Evolutionary conservation across 2,329 filamentous ascomycete genomes (phyloP).

Genomic region (Coleophoma eucalyptorum): DNA sequence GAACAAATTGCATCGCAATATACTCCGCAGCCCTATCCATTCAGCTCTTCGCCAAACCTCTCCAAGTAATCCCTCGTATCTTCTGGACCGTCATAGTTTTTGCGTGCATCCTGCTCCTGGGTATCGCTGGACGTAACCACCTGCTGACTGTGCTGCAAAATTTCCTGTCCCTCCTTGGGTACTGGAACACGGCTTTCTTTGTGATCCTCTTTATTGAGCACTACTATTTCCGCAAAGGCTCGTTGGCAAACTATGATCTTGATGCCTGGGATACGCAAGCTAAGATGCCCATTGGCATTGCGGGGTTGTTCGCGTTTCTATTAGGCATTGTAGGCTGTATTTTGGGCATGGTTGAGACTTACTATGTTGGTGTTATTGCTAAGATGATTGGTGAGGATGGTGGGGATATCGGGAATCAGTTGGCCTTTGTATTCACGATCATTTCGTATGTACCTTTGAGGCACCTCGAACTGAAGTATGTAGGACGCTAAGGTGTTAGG

Average conservation of each 20-base stretch:
- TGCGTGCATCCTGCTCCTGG: constrained; percentile 38
- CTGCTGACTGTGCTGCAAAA: constrained; percentile 40
- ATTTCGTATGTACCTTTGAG: constrained; percentile 42
- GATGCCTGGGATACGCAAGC: constrained; percentile 43
- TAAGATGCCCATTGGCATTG: constrained; percentile 39
- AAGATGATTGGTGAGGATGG: constrained; percentile 37
- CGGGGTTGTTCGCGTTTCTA: constrained; percentile 38
- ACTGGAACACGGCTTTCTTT: constrained; percentile 46
- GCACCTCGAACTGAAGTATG: constrained; percentile 42
- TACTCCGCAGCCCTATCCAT: constrained; percentile 34
- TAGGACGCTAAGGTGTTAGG: constrained; percentile 29
- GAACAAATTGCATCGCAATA: constrained; percentile 18
- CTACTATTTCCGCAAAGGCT: constrained; percentile 36
- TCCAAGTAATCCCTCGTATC: constrained; percentile 39
- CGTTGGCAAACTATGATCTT: constrained; percentile 37
- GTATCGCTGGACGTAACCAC: constrained; percentile 37
- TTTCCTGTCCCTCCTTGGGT: constrained; percentile 44
- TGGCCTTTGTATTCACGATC: constrained; percentile 45
- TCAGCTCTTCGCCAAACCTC: constrained; percentile 38
- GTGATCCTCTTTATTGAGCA: constrained; percentile 45
- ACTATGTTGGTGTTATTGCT: constrained; percentile 45
- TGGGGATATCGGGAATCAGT: constrained; percentile 49
- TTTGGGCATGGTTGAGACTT: constrained; percentile 56
- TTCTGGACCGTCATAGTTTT: constrained; percentile 44
- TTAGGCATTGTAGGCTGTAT: constrained; percentile 44